Conservation (phyloP, 148 eudicot species). For the Chenopodium album region DNA sequence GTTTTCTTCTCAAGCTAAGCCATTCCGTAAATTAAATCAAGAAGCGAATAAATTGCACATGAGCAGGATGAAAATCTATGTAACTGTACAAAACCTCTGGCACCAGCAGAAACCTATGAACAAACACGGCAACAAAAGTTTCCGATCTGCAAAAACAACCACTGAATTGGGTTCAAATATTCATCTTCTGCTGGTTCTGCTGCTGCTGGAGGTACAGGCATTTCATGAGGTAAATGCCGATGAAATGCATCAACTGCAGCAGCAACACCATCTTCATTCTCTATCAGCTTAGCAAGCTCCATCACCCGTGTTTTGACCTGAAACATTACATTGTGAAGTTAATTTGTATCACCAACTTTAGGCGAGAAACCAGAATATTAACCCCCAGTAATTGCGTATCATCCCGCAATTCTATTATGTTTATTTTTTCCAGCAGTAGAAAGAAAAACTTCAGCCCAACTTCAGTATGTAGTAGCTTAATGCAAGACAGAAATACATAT, state of each 20-base stretch:
- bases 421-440: neutral
- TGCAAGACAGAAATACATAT: neutral
- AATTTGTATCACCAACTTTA: neutral
- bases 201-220: slow-evolving; percentile 43
- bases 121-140: slow-evolving; percentile 58
- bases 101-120: slow-evolving; percentile 33
- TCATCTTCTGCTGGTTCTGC: slow-evolving; percentile 37
- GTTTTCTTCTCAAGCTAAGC: slow-evolving; percentile 17
- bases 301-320: slow-evolving; percentile 78
- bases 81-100: slow-evolving; percentile 11
- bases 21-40: slow-evolving; percentile 8
- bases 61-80: neutral
- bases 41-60: neutral
- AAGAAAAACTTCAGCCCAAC: neutral
- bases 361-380: neutral
- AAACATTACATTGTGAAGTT: neutral
- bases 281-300: slow-evolving; percentile 70
- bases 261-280: slow-evolving; percentile 89
- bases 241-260: slow-evolving; percentile 92
- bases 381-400: neutral
- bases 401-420: neutral
- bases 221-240: slow-evolving; percentile 64
- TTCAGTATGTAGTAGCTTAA: neutral
- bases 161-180: slow-evolving; percentile 54
- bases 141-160: slow-evolving; percentile 72